Conservation (phyloP, 176 grass and related monocot species). For the Triticum turgidum region DNA sequence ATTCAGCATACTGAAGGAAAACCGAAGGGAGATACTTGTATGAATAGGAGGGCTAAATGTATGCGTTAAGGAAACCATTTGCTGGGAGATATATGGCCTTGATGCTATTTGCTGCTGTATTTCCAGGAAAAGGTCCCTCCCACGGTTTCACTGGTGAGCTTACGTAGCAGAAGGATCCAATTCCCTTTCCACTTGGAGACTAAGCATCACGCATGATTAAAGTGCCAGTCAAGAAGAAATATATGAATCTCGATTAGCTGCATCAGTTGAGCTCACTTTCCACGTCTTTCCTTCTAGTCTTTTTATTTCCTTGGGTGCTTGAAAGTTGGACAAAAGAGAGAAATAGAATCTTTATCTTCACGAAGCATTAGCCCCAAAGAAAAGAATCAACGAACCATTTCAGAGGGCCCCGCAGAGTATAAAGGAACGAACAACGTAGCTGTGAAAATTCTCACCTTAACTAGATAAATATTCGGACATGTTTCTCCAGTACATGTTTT, state of each 20-base stretch:
- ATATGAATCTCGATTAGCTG: neutral
- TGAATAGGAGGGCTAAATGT: neutral
- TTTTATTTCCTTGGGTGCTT: neutral
- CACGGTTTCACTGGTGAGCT: conserved; percentile 23
- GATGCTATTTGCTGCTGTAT: neutral
- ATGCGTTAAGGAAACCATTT: conserved; percentile 41
- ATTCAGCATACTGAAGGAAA: neutral
- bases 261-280: conserved; percentile 24
- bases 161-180: conserved; percentile 43
- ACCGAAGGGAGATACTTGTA: neutral
- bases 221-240: conserved; percentile 1
- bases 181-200: conserved; percentile 40
- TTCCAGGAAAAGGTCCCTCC: neutral
- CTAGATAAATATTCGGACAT: neutral
- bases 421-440: conserved; percentile 25
- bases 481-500: neutral
- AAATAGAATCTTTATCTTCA: conserved; percentile 41
- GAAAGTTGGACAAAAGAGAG: conserved; percentile 9
- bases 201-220: conserved; percentile 25
- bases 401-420: conserved; percentile 15
- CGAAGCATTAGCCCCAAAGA: conserved; percentile 53
- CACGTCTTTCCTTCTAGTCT: neutral
- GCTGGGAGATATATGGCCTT: neutral
- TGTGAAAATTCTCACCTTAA: conserved; percentile 16
- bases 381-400: conserved; percentile 55